phyloP scores from a whole-genome alignment of 768 basidiomycete genomes.

The Serendipita sp. region DNA sequence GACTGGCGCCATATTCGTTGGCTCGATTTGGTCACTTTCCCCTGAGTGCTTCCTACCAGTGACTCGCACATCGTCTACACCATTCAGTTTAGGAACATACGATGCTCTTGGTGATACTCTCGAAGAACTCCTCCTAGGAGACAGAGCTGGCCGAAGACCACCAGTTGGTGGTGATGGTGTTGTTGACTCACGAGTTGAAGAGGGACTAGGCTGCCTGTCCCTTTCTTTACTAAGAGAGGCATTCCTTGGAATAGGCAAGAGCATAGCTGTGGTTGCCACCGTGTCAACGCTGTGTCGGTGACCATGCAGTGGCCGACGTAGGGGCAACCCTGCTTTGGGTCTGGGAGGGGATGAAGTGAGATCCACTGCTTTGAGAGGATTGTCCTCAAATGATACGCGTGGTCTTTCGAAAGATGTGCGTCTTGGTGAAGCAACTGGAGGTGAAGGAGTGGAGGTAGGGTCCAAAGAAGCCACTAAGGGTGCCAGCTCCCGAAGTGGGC shows the following conservation, averaged over 20 bases:
- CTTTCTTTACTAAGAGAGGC: neutral
- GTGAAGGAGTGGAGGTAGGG: neutral
- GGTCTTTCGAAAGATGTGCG: neutral
- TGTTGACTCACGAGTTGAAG: constrained; percentile 16
- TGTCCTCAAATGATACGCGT: neutral
- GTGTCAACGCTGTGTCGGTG: constrained; percentile 48
- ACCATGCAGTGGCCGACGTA: constrained; percentile 43
- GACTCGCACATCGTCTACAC: neutral
- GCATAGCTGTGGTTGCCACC: constrained; percentile 10
- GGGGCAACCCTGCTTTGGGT: constrained; percentile 19
- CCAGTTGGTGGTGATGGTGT: constrained; percentile 6
- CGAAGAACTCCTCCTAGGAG: constrained; percentile 12
- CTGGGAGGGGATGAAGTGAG: neutral
- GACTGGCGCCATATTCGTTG: neutral
- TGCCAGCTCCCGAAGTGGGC: neutral
- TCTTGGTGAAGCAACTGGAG: neutral
- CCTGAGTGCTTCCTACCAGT: constrained; percentile 5
- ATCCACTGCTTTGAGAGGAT: neutral
- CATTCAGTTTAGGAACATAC: constrained; percentile 4
- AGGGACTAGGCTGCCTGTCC: constrained; percentile 5
- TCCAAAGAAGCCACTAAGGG: neutral
- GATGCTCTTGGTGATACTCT: constrained; percentile 5
- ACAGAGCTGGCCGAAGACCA: constrained; percentile 19
- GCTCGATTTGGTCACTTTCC: constrained; percentile 4
- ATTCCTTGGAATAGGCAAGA: constrained; percentile 7